Percentiles rank a stretch among this genome's conserved stretches.
Evolutionary conservation across 805 yeast species (phyloP).

Genomic region (Candida boleticola): DNA sequence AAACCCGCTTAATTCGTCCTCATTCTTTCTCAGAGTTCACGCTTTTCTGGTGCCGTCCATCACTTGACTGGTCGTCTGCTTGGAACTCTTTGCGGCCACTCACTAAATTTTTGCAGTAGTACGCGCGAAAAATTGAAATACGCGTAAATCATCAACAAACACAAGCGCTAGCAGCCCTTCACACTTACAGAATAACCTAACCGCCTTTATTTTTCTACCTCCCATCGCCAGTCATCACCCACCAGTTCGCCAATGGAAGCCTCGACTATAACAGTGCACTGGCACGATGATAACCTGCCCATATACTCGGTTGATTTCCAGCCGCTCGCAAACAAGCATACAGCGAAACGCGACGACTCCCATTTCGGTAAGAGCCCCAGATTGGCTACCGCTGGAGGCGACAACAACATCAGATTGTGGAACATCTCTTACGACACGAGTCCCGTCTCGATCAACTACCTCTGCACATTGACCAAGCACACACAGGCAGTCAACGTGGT

Average conservation of each 20-base stretch:
- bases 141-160: no score
- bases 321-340: slow-evolving; percentile 23
- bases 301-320: slow-evolving; percentile 69
- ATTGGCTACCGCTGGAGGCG: slow-evolving; percentile 92
- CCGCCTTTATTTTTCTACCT: no score
- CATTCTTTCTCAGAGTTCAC: no score
- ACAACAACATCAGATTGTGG: slow-evolving; percentile 78
- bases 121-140: no score
- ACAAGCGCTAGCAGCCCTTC: no score
- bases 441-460: slow-evolving; percentile 34
- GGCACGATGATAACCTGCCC: slow-evolving; percentile 77
- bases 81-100: no score
- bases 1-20: no score
- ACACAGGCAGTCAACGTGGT: slow-evolving; percentile 94
- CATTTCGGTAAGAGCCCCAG: slow-evolving; percentile 33
- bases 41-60: no score
- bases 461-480: slow-evolving; percentile 81
- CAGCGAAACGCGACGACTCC: neutral
- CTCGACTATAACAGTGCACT: slow-evolving; percentile 56
- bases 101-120: no score
- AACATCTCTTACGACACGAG: slow-evolving; percentile 4
- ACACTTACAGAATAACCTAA: no score
- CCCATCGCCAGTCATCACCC: no score
- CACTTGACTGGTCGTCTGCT: no score
- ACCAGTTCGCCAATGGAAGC: slow-evolving; percentile 33